Base-by-base conservation (phyloP, 2,329 filamentous ascomycete genomes). In the Ilyonectria mors-panacis region DNA sequence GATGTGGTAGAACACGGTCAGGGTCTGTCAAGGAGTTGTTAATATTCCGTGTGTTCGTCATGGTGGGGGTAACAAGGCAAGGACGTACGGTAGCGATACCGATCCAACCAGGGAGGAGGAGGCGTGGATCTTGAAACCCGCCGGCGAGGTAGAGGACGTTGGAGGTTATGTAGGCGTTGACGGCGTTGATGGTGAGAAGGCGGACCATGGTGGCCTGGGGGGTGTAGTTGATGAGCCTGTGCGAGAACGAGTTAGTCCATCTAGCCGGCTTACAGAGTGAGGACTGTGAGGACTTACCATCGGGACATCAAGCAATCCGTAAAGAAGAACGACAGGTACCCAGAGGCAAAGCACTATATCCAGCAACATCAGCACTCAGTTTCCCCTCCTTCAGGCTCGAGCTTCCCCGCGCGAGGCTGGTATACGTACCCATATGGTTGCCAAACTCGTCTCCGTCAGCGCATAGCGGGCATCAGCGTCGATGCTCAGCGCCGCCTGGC, bases 281-380 rank as follows among this genome's bases (percentile, higher is more conserved):
- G 8, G 39, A 28, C 63, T 51, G 39, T 45, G 44, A 35, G 19
- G 48, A 81, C 85, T 50, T 77, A 93, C 92, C 93, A 95, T 81
- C 93, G 86, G 68, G 92, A 94, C 92, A 95, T 94, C 75, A 95
- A 87, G 80, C 92, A 94, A 81, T 95, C 93, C 64, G 92, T 93
- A 78, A 95, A 95, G 83, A 94, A 93, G 80, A 94, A 95, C 57
- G 92, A 92, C 67, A 94, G 86, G 79, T 94, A 94, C 60, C 91
- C 93, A 21, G 92, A 93, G 65, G 92, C 91, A 76, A 88, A 90
- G 82, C 92, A 94, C 92, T 94, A 75, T 10, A 65, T 30, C 7
- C 15, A 30, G 30, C 5, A 39, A 28, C 7, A 65, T 66, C 47
- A 73, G 63, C 59, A 60, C 39, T 70, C 15, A 8, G 15, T 6